A percentile compares a stretch with the other conserved stretches of the same genome.
Conservation (phyloP, 2,329 filamentous ascomycete species). For the Cladosporium sp. region DNA sequence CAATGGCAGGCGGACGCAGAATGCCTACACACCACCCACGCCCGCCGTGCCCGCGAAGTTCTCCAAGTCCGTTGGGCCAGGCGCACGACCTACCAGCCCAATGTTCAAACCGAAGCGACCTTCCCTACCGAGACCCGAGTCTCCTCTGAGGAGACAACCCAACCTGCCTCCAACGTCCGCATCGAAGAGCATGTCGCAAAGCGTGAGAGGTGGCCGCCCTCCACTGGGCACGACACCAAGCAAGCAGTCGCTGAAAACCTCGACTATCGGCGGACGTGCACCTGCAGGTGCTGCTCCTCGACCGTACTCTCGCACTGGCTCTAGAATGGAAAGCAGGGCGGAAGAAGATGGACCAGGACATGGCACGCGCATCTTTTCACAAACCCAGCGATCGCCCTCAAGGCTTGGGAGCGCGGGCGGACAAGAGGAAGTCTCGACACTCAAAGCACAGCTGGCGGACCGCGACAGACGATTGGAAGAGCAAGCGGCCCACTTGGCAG, state of each 20-base stretch:
- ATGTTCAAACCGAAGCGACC: conserved; percentile 66
- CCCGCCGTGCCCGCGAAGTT: conserved; percentile 60
- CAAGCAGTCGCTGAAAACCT: conserved; percentile 32
- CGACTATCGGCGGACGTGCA: conserved; percentile 52
- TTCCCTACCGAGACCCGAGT: conserved; percentile 84
- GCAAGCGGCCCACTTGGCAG: conserved; percentile 73
- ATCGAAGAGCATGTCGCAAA: conserved; percentile 51
- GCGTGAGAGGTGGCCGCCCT: conserved; percentile 45
- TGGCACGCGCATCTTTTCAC: conserved; percentile 36
- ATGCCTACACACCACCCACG: conserved; percentile 51
- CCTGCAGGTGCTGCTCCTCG: conserved; percentile 38
- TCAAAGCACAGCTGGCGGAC: conserved; percentile 73
- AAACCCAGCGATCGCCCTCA: conserved; percentile 33
- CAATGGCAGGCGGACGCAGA: conserved; percentile 17
- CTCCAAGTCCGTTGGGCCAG: conserved; percentile 80
- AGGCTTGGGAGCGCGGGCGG: conserved; percentile 30
- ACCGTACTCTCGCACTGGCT: conserved; percentile 46
- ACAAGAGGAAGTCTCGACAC: conserved; percentile 64
- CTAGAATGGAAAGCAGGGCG: conserved; percentile 41
- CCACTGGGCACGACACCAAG: conserved; percentile 33
- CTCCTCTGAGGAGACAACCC: conserved; percentile 66
- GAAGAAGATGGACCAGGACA: conserved; percentile 19
- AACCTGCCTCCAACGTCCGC: conserved; percentile 53
- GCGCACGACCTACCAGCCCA: conserved; percentile 64
- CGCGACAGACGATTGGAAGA: conserved; percentile 85